Percentiles rank a stretch among this genome's conserved stretches.
phyloP scores from a whole-genome alignment of 306 rosid species.

The Trifolium subterraneum region DNA sequence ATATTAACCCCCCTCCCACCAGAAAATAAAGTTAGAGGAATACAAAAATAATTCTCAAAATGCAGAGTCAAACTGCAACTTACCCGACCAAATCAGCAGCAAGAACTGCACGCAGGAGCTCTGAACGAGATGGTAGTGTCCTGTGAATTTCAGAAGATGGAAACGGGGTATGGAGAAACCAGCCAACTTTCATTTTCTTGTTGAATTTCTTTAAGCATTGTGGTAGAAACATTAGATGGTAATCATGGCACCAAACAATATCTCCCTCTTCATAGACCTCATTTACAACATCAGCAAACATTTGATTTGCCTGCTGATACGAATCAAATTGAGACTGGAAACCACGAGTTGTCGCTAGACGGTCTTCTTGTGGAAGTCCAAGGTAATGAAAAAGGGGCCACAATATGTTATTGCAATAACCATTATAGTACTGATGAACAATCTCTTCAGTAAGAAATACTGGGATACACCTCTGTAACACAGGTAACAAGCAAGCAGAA shows the following conservation, averaged over 20 bases:
- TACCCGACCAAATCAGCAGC: conserved; percentile 98
- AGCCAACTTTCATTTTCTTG: conserved; percentile 86
- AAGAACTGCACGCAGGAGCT: conserved; percentile 86
- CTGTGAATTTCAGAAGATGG: conserved; percentile 99
- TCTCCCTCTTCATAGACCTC: conserved; percentile 88
- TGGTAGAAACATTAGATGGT: conserved; percentile 97
- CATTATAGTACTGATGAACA: conserved; percentile 92
- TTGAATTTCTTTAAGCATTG: conserved; percentile 81
- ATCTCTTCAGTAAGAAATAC: conserved; percentile 93
- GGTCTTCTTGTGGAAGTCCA: conserved; percentile 95
- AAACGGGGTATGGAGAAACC: conserved; percentile 99
- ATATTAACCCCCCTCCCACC: neutral
- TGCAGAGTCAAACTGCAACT: conserved; percentile 43
- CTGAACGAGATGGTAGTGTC: conserved; percentile 86
- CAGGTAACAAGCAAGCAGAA: too few species aligned
- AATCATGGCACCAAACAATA: conserved; percentile 96
- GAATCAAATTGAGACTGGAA: conserved; percentile 96
- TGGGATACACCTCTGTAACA: conserved; percentile 80
- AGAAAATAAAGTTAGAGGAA: neutral
- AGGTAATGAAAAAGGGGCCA: conserved; percentile 99
- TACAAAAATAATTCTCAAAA: neutral
- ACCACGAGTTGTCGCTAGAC: conserved; percentile 91
- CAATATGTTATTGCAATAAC: conserved; percentile 93
- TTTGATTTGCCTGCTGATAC: conserved; percentile 84
- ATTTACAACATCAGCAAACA: conserved; percentile 91